Conservation (phyloP, 176 grass and related monocot species). For the Avena eriantha region DNA sequence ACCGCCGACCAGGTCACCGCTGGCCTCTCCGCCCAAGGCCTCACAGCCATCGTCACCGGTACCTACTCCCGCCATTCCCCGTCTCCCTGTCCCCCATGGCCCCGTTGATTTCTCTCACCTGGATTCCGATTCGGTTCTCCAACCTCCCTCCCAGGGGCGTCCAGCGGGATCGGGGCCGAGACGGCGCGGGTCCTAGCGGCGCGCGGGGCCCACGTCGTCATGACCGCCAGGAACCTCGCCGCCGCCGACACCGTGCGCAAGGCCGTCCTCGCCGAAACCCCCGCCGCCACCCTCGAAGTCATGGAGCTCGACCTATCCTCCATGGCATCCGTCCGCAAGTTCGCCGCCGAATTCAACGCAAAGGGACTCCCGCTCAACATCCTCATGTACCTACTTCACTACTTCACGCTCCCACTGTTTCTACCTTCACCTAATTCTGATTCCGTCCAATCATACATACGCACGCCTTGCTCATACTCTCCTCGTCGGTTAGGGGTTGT, state of each 20-base stretch:
- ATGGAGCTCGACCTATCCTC: constrained; percentile 91
- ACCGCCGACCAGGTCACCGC: constrained; percentile 84
- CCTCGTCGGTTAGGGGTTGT: background rate
- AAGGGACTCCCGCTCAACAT: constrained; percentile 80
- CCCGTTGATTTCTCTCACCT: no score
- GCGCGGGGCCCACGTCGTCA: constrained; percentile 51
- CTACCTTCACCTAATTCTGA: no score
- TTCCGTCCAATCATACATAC: background rate
- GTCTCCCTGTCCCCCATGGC: background rate
- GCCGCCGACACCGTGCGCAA: constrained; percentile 50
- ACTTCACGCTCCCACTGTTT: no score
- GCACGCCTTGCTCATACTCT: no score
- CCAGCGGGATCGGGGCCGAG: constrained; percentile 87
- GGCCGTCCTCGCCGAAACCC: constrained; percentile 56
- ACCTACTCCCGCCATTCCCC: background rate
- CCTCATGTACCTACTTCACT: constrained; percentile 56
- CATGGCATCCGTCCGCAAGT: constrained; percentile 70
- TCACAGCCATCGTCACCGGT: constrained; percentile 90
- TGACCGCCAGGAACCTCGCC: constrained; percentile 45
- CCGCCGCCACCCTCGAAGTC: constrained; percentile 59
- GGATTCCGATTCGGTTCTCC: background rate
- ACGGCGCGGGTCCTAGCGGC: constrained; percentile 70
- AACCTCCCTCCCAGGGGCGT: constrained; percentile 51
- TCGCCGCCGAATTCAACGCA: constrained; percentile 62
- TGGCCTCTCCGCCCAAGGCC: constrained; percentile 64